Conservation (phyloP, 1,284 basidiomycete genomes). For the Meira nashicola region DNA sequence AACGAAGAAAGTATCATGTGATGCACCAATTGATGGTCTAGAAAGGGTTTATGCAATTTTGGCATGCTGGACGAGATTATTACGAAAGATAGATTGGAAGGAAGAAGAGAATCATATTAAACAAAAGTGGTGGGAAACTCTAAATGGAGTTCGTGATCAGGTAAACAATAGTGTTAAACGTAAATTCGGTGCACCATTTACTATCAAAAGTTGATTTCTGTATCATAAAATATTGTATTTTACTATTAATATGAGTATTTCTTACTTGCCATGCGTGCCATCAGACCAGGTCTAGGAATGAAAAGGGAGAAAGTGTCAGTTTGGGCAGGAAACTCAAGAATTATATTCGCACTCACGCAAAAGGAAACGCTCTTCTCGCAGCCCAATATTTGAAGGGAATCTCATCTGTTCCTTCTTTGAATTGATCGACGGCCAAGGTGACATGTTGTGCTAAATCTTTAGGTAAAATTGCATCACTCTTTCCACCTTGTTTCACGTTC, state of each 20-base stretch:
- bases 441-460: slow-evolving; percentile 27
- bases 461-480: slow-evolving; percentile 23
- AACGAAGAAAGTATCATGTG: too few species aligned
- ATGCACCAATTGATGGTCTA: background rate
- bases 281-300: slow-evolving; percentile 12
- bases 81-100: background rate
- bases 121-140: background rate
- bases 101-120: background rate
- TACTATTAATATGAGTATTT: too few species aligned
- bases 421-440: slow-evolving; percentile 32
- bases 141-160: background rate
- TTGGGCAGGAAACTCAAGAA: background rate
- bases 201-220: background rate
- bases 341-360: slow-evolving; percentile 15
- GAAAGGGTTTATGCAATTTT: background rate
- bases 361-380: slow-evolving; percentile 24
- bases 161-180: background rate
- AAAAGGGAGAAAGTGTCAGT: background rate
- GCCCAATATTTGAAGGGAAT: slow-evolving; percentile 29
- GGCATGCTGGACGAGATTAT: background rate
- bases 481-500: slow-evolving; percentile 27
- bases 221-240: too few species aligned
- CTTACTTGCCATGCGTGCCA: background rate
- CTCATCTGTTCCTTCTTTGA: slow-evolving; percentile 22
- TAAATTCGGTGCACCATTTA: background rate